These are phyloP conservation scores for Rubroboletus pulcherrimus DNA, from an alignment of 768 basidiomycete species.

Conservation along the genomic window DNA sequence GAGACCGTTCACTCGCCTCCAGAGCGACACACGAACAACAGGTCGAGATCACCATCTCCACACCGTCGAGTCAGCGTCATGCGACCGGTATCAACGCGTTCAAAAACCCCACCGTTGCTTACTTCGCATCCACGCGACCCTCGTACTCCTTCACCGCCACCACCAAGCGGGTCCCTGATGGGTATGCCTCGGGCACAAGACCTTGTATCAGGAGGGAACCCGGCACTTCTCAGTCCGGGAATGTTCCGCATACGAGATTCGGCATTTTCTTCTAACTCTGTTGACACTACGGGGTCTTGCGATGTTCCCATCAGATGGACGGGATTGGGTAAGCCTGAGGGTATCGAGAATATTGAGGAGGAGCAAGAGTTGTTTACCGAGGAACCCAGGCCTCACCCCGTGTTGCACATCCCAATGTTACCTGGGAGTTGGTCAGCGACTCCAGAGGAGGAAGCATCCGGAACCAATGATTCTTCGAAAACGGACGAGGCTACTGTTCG, in stretches of 20 bases:
- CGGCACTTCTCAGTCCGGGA: slow-evolving; percentile 48
- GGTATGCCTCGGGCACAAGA: slow-evolving; percentile 20
- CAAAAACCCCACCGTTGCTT: slow-evolving; percentile 40
- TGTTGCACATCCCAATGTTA: slow-evolving; percentile 36
- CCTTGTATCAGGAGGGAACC: slow-evolving; percentile 22
- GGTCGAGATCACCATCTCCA: slow-evolving; percentile 27
- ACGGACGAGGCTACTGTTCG: slow-evolving; percentile 26
- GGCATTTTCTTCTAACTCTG: slow-evolving; percentile 48
- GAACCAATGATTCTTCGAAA: slow-evolving; percentile 23
- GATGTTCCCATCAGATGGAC: slow-evolving; percentile 65
- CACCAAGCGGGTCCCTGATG: slow-evolving; percentile 14
- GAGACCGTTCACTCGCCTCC: slow-evolving; percentile 13
- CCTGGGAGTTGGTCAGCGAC: slow-evolving; percentile 56
- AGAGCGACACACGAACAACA: slow-evolving; percentile 12
- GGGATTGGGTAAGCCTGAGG: slow-evolving; percentile 40
- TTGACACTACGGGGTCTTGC: slow-evolving; percentile 39
- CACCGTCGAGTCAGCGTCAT: slow-evolving; percentile 25
- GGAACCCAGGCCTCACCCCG: slow-evolving; percentile 19
- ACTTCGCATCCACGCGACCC: slow-evolving; percentile 29
- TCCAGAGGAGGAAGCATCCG: slow-evolving; percentile 48
- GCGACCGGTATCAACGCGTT: slow-evolving; percentile 34
- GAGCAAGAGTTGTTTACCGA: slow-evolving; percentile 30
- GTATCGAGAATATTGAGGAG: slow-evolving; percentile 36
- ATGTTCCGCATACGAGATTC: slow-evolving; percentile 62
- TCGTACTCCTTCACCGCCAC: slow-evolving; percentile 20